Conservation (phyloP, 2,329 filamentous ascomycete species). For the Massarina eburnea region DNA sequence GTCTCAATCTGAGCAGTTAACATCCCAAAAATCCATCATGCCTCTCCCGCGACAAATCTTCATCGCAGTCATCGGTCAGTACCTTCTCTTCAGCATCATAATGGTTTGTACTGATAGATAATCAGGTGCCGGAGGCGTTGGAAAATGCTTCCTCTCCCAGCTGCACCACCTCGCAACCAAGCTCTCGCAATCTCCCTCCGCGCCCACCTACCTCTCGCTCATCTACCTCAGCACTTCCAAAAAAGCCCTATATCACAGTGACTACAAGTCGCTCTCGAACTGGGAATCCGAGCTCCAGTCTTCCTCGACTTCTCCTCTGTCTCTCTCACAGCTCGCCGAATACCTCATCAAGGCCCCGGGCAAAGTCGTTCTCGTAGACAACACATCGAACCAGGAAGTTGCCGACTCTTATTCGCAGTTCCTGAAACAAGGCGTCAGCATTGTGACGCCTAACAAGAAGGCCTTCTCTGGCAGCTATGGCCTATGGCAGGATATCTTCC, state of each 20-base stretch:
- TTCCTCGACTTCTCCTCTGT: conserved; percentile 65
- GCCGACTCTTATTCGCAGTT: conserved; percentile 82
- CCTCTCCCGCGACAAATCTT: conserved; percentile 48
- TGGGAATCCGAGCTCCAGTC: conserved; percentile 63
- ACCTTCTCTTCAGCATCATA: background rate
- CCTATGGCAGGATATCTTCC: conserved; percentile 87
- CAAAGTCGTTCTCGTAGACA: conserved; percentile 86
- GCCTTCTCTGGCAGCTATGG: conserved; percentile 81
- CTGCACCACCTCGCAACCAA: conserved; percentile 68
- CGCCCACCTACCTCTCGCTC: conserved; percentile 71
- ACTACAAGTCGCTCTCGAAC: conserved; percentile 68
- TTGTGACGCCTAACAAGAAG: conserved; percentile 98
- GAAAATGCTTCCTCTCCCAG: conserved; percentile 86
- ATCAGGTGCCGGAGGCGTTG: conserved; percentile 86
- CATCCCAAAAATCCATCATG: conserved; percentile 34
- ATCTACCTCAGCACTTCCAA: conserved; percentile 85
- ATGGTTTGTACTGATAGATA: conserved; percentile 7
- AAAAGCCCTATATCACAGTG: conserved; percentile 73
- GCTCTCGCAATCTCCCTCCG: conserved; percentile 52
- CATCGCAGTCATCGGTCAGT: conserved; percentile 50
- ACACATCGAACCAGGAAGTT: conserved; percentile 87
- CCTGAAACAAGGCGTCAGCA: conserved; percentile 77
- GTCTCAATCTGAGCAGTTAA: conserved; percentile 12
- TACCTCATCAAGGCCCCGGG: conserved; percentile 78
- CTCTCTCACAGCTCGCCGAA: conserved; percentile 69